A percentile compares a stretch with the other conserved stretches of the same genome.
Conservation (phyloP, 495 filamentous ascomycete genomes). For the Aspergillus coremiiformis region DNA sequence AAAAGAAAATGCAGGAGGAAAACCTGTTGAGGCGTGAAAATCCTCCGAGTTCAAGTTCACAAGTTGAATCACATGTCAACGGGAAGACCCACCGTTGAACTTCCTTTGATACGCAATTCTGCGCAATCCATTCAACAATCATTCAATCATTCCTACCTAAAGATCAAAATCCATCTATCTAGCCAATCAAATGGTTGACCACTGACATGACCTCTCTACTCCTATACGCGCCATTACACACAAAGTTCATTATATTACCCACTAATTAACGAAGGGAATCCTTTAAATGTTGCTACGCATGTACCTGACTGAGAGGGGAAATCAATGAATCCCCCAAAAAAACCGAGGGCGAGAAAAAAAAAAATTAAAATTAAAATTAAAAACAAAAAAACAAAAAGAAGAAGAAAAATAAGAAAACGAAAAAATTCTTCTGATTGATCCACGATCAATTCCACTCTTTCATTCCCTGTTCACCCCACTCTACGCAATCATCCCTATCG, state of each 20-base stretch:
- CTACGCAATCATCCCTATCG: not conserved
- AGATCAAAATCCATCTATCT: too few relatives aligned
- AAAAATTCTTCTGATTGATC: not conserved
- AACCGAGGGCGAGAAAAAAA: too few relatives aligned
- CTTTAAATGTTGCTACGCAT: not conserved
- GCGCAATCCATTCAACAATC: too few relatives aligned
- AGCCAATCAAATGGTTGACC: not conserved
- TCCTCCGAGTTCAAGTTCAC: slow-evolving; percentile 4
- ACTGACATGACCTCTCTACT: not conserved
- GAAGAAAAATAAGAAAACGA: not conserved
- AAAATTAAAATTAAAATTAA: not conserved
- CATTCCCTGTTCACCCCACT: too few relatives aligned
- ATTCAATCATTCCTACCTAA: too few relatives aligned
- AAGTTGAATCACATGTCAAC: slow-evolving; percentile 19
- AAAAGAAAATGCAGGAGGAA: too few relatives aligned
- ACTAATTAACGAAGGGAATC: not conserved
- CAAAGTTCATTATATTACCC: not conserved
- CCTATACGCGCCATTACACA: too few relatives aligned
- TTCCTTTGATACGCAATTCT: too few relatives aligned
- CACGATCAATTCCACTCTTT: not conserved
- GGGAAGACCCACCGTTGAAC: too few relatives aligned
- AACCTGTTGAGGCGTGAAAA: not conserved
- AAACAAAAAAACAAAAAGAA: not conserved
- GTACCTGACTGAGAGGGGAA: too few relatives aligned
- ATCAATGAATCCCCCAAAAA: too few relatives aligned